Percentiles rank a stretch among this genome's conserved stretches.
phyloP scores from a whole-genome alignment of 2,329 filamentous ascomycete genomes.

The Endocalyx cinctus region DNA sequence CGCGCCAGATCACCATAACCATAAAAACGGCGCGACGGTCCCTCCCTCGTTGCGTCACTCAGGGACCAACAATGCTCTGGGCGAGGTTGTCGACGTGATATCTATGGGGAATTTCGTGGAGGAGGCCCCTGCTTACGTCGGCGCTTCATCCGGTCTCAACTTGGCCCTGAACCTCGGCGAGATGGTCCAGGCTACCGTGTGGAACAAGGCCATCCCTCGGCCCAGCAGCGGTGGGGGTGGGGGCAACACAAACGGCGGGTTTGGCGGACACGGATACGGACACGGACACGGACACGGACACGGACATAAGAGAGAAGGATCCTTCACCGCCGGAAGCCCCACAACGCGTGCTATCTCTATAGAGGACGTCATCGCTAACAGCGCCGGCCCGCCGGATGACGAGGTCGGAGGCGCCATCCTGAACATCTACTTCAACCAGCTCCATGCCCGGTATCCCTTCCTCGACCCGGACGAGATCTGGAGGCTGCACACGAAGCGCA shows the following conservation, averaged over 20 bases:
- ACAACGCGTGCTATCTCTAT: conserved; percentile 25
- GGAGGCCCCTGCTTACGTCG: conserved; percentile 46
- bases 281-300: too few species aligned
- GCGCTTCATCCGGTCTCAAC: conserved; percentile 43
- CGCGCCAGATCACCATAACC: too few species aligned
- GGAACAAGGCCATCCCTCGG: conserved; percentile 43
- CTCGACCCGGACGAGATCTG: conserved; percentile 41
- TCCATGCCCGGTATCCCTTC: conserved; percentile 47
- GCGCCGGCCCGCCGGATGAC: conserved; percentile 41
- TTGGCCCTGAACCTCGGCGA: conserved; percentile 45
- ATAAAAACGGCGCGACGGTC: too few species aligned
- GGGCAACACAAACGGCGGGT: neutral
- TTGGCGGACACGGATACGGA: conserved; percentile 5
- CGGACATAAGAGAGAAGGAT: too few species aligned
- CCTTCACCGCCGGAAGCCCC: too few species aligned
- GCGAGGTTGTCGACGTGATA: conserved; percentile 45
- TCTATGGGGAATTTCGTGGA: conserved; percentile 36
- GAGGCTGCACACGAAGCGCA: conserved; percentile 37
- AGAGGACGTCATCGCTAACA: conserved; percentile 36
- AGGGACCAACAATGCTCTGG: conserved; percentile 20
- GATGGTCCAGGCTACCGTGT: conserved; percentile 50
- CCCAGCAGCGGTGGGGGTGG: conserved; percentile 2
- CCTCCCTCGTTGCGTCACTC: conserved; percentile 4
- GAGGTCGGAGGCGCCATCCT: conserved; percentile 39
- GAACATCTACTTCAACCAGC: conserved; percentile 38